phyloP scores from a whole-genome alignment of 1,139 yeast species.

The Taphrina confusa region DNA sequence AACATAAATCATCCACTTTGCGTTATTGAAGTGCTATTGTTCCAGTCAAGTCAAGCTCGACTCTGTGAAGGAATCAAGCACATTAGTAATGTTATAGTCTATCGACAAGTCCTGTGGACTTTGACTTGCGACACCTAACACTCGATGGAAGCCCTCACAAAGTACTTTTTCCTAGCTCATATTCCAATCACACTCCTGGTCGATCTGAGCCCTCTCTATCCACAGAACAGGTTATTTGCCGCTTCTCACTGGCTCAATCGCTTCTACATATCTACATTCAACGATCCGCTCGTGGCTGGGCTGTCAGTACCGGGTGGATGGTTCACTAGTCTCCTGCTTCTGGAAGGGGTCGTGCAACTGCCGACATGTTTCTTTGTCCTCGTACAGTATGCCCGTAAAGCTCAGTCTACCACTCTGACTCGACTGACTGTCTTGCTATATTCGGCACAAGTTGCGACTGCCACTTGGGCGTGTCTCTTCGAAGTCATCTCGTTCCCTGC shows the following conservation, averaged over 20 bases:
- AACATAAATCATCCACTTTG: no score
- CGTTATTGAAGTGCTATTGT: no score
- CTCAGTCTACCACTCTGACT: constrained; percentile 11
- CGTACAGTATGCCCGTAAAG: not conserved
- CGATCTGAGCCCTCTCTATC: constrained; percentile 20
- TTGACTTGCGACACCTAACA: no score
- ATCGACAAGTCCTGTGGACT: no score
- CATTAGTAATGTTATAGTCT: no score
- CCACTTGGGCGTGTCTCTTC: constrained; percentile 22
- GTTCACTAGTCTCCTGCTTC: constrained; percentile 16
- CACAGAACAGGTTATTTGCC: constrained; percentile 3
- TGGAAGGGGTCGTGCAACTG: constrained; percentile 19
- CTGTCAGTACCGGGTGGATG: constrained; percentile 25
- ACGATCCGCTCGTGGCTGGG: constrained; percentile 24
- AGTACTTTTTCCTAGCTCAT: constrained; percentile 16
- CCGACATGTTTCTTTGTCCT: constrained; percentile 16
- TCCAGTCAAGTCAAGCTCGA: no score
- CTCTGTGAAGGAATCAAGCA: no score
- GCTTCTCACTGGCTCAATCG: constrained; percentile 2
- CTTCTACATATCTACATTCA: constrained; percentile 7
- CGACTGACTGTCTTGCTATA: constrained; percentile 8
- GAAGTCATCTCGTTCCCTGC: constrained; percentile 10
- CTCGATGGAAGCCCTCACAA: constrained; percentile 12
- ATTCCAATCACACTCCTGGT: constrained; percentile 27
- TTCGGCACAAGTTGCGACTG: constrained; percentile 19